phyloP scores from a whole-genome alignment of 208 protist species.

The Wallacemonas collosoma region DNA sequence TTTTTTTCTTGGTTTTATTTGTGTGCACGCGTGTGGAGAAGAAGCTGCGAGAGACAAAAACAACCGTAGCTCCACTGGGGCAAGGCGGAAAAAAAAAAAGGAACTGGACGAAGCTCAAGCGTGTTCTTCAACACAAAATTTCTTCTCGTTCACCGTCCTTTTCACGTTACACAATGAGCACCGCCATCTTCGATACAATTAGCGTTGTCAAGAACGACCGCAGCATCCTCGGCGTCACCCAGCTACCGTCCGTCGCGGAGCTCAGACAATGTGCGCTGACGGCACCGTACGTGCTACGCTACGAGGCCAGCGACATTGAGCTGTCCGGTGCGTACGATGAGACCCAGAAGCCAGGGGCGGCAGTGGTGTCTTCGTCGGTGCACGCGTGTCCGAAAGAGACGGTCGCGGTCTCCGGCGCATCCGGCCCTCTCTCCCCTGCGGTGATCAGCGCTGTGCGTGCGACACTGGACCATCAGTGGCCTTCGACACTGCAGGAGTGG shows the following conservation, averaged over 20 bases:
- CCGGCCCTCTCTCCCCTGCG: constrained; percentile 1
- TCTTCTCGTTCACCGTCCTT: constrained; percentile 2
- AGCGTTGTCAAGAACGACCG: constrained; percentile 19
- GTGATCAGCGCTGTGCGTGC: not conserved
- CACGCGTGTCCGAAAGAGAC: not conserved
- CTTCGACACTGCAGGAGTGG: constrained; percentile 33
- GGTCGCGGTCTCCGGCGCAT: not conserved
- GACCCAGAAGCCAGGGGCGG: too few relatives aligned
- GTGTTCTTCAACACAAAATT: constrained; percentile 14
- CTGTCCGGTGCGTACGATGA: constrained; percentile 1
- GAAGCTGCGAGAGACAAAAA: not conserved
- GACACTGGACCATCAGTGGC: constrained; percentile 26
- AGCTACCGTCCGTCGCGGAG: constrained; percentile 20
- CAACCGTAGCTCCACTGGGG: not conserved
- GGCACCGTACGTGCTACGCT: constrained; percentile 22
- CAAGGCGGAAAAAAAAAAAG: not conserved
- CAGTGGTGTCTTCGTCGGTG: not conserved
- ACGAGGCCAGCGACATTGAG: constrained; percentile 1
- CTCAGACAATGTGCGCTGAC: constrained; percentile 17
- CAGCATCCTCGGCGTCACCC: constrained; percentile 11
- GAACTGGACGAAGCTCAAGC: not conserved
- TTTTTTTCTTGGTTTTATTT: too few relatives aligned
- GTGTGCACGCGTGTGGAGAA: too few relatives aligned
- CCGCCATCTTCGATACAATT: constrained; percentile 23
- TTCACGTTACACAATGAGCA: not conserved